A percentile compares a stretch with the other conserved stretches of the same genome.
These are phyloP conservation scores for Blastobotrys indianensis DNA, from an alignment of 1,139 yeast species.

Conservation along the genomic window DNA sequence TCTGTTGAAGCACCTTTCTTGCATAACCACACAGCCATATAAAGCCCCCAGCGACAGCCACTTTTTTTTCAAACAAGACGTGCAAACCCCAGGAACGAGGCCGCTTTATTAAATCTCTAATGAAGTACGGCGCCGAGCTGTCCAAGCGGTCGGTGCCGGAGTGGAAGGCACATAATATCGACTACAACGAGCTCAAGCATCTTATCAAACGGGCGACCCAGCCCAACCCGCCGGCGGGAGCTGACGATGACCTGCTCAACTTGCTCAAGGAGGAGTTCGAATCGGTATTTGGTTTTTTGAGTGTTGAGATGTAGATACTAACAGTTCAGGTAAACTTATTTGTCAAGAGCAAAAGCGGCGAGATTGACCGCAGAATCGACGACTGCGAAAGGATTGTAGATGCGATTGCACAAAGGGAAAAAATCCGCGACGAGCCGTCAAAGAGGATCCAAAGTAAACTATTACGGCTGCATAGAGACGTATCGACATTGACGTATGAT, in stretches of 20 bases:
- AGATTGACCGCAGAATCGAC: slow-evolving; percentile 41
- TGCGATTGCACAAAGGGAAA: slow-evolving; percentile 25
- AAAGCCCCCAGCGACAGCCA: too few species aligned
- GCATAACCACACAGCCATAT: too few species aligned
- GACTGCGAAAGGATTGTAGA: slow-evolving; percentile 38
- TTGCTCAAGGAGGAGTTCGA: slow-evolving; percentile 47
- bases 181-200: slow-evolving; percentile 68
- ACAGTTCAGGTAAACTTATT: slow-evolving; percentile 39
- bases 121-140: slow-evolving; percentile 85
- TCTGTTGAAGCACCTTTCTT: too few species aligned
- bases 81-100: too few species aligned
- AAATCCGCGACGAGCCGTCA: background rate
- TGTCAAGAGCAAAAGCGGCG: slow-evolving; percentile 61
- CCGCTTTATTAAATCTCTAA: slow-evolving; percentile 24
- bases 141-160: slow-evolving; percentile 74
- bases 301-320: background rate
- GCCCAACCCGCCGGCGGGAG: slow-evolving; percentile 16
- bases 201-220: slow-evolving; percentile 51
- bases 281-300: slow-evolving; percentile 22
- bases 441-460: slow-evolving; percentile 25
- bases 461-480: slow-evolving; percentile 31
- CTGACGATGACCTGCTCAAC: slow-evolving; percentile 23
- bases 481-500: slow-evolving; percentile 48
- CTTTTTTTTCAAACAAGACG: too few species aligned
- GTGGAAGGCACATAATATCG: slow-evolving; percentile 80